These are phyloP conservation scores for Chaetomium fimeti DNA, from an alignment of 495 filamentous ascomycete species.

Conservation along the genomic window DNA sequence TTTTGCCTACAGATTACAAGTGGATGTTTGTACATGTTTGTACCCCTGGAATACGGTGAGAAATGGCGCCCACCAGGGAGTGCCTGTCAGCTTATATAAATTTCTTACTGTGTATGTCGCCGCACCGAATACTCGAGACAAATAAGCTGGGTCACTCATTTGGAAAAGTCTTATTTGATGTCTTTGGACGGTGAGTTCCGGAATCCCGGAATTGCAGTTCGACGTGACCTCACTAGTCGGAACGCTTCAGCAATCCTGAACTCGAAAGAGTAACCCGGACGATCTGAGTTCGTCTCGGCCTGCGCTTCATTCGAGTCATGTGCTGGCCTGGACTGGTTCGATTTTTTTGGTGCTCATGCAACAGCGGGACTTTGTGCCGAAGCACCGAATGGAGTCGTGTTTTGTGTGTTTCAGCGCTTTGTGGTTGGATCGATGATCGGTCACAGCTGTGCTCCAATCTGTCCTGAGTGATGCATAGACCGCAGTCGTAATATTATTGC, in stretches of 20 bases:
- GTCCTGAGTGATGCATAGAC: too few species aligned
- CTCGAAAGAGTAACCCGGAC: neutral
- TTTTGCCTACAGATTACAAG: too few species aligned
- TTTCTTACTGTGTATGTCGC: too few species aligned
- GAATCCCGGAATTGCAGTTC: neutral
- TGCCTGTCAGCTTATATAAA: too few species aligned
- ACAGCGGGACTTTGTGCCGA: neutral
- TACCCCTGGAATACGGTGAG: too few species aligned
- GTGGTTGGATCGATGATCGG: neutral
- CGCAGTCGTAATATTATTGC: too few species aligned
- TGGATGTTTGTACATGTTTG: too few species aligned
- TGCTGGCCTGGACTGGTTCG: neutral
- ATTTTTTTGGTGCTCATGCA: neutral
- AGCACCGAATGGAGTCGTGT: neutral
- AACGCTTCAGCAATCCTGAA: neutral
- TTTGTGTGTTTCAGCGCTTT: neutral
- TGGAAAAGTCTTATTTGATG: too few species aligned
- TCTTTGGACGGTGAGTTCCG: neutral
- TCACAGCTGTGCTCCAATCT: neutral
- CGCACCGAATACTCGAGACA: too few species aligned
- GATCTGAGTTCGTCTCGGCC: neutral
- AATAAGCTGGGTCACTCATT: too few species aligned
- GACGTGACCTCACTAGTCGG: neutral
- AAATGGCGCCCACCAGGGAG: too few species aligned
- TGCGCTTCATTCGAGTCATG: constrained; percentile 3